Percentiles rank a stretch among this genome's conserved stretches.
Evolutionary conservation across 2,329 filamentous ascomycete genomes (phyloP).

Genomic region (Lithohypha guttulata): DNA sequence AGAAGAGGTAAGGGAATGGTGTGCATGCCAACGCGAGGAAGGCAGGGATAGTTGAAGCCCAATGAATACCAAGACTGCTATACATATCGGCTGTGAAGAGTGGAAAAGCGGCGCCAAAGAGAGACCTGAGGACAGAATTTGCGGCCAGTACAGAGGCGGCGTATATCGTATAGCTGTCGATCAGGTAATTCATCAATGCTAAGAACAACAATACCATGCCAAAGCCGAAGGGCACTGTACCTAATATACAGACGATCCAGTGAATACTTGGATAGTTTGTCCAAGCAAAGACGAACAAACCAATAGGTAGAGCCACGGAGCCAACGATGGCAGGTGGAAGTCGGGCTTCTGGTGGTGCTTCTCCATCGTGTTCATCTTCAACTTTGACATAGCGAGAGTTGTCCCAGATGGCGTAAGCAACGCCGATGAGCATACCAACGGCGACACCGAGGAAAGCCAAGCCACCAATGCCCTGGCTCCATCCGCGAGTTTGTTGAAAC

Average conservation of each 20-base stretch:
- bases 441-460: slow-evolving; percentile 41
- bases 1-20: slow-evolving; percentile 36
- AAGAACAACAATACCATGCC: slow-evolving; percentile 34
- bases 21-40: slow-evolving; percentile 37
- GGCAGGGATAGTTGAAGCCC: slow-evolving; percentile 37
- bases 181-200: slow-evolving; percentile 33
- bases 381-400: slow-evolving; percentile 33
- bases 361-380: slow-evolving; percentile 39
- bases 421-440: slow-evolving; percentile 32
- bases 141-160: slow-evolving; percentile 35
- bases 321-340: slow-evolving; percentile 41
- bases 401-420: slow-evolving; percentile 32
- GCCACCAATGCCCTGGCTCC: slow-evolving; percentile 37
- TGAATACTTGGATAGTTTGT: slow-evolving; percentile 38
- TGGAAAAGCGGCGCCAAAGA: slow-evolving; percentile 39
- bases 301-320: slow-evolving; percentile 42
- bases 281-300: slow-evolving; percentile 52
- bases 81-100: slow-evolving; percentile 40
- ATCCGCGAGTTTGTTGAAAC: slow-evolving; percentile 35
- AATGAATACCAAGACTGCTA: slow-evolving; percentile 35
- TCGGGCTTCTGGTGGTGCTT: slow-evolving; percentile 51
- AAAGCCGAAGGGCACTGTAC: slow-evolving; percentile 31
- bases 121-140: slow-evolving; percentile 36
- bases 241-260: slow-evolving; percentile 31
- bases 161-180: slow-evolving; percentile 35